Evolutionary conservation across 129 eudicot species (phyloP).

Genomic region (Dittrichia graveolens): DNA sequence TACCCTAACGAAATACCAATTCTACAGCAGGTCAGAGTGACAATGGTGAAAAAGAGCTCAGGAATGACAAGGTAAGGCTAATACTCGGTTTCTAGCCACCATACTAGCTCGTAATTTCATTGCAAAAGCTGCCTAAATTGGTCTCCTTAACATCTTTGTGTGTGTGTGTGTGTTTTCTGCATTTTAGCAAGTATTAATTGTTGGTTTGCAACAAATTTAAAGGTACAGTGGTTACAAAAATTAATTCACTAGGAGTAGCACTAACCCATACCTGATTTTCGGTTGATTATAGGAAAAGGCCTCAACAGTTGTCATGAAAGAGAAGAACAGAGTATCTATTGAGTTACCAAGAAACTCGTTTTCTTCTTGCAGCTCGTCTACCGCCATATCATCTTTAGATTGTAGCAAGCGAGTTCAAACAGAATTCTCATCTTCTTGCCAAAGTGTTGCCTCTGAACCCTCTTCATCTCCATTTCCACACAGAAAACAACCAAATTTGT

Average conservation of each 20-base stretch:
- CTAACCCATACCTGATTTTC: not conserved
- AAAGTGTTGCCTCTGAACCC: constrained; percentile 42
- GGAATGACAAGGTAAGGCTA: constrained; percentile 37
- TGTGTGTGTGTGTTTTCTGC: not conserved
- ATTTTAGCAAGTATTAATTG: constrained; percentile 12
- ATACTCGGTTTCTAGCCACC: constrained; percentile 28
- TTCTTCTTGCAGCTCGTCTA: constrained; percentile 69
- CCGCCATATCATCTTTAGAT: constrained; percentile 60
- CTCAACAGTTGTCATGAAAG: constrained; percentile 40
- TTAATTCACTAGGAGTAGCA: constrained; percentile 4
- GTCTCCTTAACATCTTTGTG: not conserved
- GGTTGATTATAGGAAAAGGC: constrained; percentile 44
- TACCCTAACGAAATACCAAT: constrained; percentile 10
- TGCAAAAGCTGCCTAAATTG: constrained; percentile 10
- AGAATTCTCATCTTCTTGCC: constrained; percentile 47
- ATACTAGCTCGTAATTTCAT: not conserved
- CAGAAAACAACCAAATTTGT: constrained; percentile 34
- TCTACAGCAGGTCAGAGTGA: constrained; percentile 41
- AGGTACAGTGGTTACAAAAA: not conserved
- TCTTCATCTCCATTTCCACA: constrained; percentile 39
- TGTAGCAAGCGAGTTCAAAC: constrained; percentile 41
- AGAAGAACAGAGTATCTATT: constrained; percentile 48
- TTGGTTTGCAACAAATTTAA: not conserved
- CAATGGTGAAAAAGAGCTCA: constrained; percentile 38
- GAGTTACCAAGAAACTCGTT: constrained; percentile 70